Evolutionary conservation across 148 eudicot species (phyloP), one percentile per base, ranked within the genome.

Genomic region (Diospyros lotus): DNA sequence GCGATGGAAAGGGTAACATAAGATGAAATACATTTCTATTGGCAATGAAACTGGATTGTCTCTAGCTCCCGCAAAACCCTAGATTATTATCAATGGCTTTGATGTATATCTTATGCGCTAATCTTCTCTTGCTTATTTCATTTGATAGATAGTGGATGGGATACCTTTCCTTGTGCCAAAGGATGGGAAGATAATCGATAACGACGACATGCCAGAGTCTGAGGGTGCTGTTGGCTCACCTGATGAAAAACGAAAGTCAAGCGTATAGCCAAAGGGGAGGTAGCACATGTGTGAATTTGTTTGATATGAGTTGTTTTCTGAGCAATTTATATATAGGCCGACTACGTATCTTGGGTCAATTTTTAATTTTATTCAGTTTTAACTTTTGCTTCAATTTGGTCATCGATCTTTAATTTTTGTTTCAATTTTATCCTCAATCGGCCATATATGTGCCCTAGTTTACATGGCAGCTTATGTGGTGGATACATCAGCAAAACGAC

Each of bases 161-260:
- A 90, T 95, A 73, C 97, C 97, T 71, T 78, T 86, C 80, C 93
- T 95, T 61, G 93, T 87, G 78, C 97, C 98, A 0, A 83, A 79
- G 69, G 97, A 92, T 50, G 98, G 98, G 52, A 89, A 89, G 84
- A 83, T 92, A 73, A 81, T 95, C 6, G 93, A 88, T 50, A 73
- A 77, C 10, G 84, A 82, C 68, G 87, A 80, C 58, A 17, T 55
- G 69, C 52, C 77, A 6, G 59, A 52, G 65, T 28, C 62, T 15
- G 61, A 69, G 41, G 48, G 55, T 42, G 62, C 71, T 42, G 63
- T 12, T 68, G 69, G 50, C 64, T 80, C 83, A 45, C 55, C 72
- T 14, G n/a, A 55, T 17, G 61, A 40, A 51, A 76, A 74, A 18
- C 61, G 50, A 41, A 48, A 9, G 2, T 46, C 45, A 1, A 73